These are phyloP conservation scores for Pistacia atlantica DNA, from an alignment of 345 rosid species.

Conservation along the genomic window DNA sequence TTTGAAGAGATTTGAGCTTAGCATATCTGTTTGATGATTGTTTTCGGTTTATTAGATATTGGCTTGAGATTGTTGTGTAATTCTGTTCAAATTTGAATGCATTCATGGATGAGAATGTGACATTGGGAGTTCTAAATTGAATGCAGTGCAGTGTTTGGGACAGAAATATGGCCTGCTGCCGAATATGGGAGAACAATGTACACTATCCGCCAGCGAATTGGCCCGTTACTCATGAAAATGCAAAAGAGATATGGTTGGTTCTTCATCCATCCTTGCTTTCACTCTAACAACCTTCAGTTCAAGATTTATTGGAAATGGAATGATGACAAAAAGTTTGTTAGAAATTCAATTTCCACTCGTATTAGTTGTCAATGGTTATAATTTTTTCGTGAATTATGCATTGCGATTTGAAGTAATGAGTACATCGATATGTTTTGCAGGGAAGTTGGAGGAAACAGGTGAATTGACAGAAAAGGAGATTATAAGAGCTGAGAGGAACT, in stretches of 20 bases:
- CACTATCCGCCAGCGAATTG: slow-evolving; percentile 89
- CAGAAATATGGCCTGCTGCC: slow-evolving; percentile 98
- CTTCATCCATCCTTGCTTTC: background rate
- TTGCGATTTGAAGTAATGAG: background rate
- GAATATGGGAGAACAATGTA: slow-evolving; percentile 99
- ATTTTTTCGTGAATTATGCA: background rate
- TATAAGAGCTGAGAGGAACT: slow-evolving; percentile 93
- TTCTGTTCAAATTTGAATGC: background rate
- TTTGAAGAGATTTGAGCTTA: background rate
- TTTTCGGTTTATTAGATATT: background rate
- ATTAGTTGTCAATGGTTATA: background rate
- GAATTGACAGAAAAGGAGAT: slow-evolving; percentile 90
- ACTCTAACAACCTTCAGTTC: background rate
- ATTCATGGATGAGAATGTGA: slow-evolving; percentile 28
- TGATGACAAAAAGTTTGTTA: background rate
- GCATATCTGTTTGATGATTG: background rate
- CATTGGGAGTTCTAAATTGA: slow-evolving; percentile 30
- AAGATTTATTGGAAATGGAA: background rate
- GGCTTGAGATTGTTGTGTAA: background rate
- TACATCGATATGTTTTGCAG: slow-evolving; percentile 32
- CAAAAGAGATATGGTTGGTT: slow-evolving; percentile 76
- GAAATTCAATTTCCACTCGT: background rate
- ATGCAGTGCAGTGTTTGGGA: slow-evolving; percentile 98
- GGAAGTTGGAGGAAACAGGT: slow-evolving; percentile 64
- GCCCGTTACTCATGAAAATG: slow-evolving; percentile 91